Evolutionary conservation across 1,284 basidiomycete genomes (phyloP), one percentile per base, ranked within the genome.

Genomic region (Phylloboletellus chloephorus): DNA sequence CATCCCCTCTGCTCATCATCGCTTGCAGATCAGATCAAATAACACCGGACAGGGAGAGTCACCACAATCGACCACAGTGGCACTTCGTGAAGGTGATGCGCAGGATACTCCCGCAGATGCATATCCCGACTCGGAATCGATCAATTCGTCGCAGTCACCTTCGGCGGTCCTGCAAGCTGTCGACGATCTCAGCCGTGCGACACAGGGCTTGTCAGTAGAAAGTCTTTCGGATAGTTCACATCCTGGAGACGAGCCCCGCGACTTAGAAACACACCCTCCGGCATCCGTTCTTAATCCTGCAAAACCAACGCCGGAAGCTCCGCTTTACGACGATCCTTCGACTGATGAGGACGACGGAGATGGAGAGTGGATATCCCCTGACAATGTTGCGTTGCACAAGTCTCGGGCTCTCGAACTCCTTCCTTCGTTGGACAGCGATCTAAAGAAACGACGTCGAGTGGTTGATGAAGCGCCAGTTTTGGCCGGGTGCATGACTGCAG

Each of bases 291-390:
- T 21, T 32, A 36, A 43, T 20, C 26, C 44, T 37, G 21, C 45
- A 13, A 29, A 46, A 10, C 33, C 33, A 17, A 37, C 43, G 9
- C 30, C 39, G 15, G 54, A 61, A 21, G 54, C 49, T 17, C 63
- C 67, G 1, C 50, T 82, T n/a, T 85, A 77, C 52, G 84, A 86
- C 11, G 85, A 89, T 56, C 82, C 81, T 1, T 58, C 40, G 3
- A 79, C 74, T 44, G 77, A 78, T 47, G 76, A 78, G 33, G 87
- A 87, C 43, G 90, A 91, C 52, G 88, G 82, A 7, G 85, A 87
- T 58, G 94, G 91, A 5, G 93, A 94, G 57, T 99, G 96, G 96
- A 97, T 99, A 65, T 98, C 93, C 7, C 91, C 92, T 0, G 71
- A 77, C 36, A 99, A 98, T 56, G 83, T 95, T 42, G 77, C 73